Evolutionary conservation across 2,329 filamentous ascomycete species (phyloP).

Genomic region (Dactylellina leptospora): DNA sequence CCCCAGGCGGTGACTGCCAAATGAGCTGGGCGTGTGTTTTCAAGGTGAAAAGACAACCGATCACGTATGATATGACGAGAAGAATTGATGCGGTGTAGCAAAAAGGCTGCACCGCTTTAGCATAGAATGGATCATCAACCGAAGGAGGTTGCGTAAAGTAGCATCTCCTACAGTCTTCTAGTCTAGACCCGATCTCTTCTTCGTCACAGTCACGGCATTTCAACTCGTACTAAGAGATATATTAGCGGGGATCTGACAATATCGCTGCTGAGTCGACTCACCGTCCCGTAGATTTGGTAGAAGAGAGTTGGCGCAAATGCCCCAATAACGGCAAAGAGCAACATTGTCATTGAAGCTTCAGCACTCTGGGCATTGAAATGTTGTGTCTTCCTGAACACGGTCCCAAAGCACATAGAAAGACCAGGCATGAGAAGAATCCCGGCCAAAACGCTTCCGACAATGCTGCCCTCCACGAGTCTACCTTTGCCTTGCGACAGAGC

Average conservation of each 20-base stretch:
- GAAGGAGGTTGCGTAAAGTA: constrained; percentile 90
- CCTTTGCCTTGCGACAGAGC: constrained; percentile 92
- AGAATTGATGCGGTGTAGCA: constrained; percentile 86
- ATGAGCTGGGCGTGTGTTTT: constrained; percentile 96
- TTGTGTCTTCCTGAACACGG: constrained; percentile 96
- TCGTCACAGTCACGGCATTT: constrained; percentile 74
- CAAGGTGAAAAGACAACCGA: constrained; percentile 93
- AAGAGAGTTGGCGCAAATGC: constrained; percentile 96
- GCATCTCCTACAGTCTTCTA: constrained; percentile 82
- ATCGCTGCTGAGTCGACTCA: constrained; percentile 61
- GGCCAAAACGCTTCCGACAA: constrained; percentile 97
- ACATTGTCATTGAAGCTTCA: constrained; percentile 89
- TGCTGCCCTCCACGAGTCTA: constrained; percentile 91
- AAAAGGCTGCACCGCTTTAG: constrained; percentile 89
- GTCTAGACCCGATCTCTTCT: constrained; percentile 62
- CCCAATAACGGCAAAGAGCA: constrained; percentile 93
- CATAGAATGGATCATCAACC: constrained; percentile 85
- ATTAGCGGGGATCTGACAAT: constrained; percentile 59
- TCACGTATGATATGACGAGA: constrained; percentile 90
- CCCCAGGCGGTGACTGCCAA: constrained; percentile 70
- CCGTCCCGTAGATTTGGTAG: constrained; percentile 96
- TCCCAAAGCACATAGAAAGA: constrained; percentile 97
- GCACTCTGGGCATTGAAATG: constrained; percentile 97
- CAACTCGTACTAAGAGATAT: constrained; percentile 76
- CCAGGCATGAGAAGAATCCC: constrained; percentile 94